Conservation (phyloP, 2,329 filamentous ascomycete species). For the Bipolaris oryzae region DNA sequence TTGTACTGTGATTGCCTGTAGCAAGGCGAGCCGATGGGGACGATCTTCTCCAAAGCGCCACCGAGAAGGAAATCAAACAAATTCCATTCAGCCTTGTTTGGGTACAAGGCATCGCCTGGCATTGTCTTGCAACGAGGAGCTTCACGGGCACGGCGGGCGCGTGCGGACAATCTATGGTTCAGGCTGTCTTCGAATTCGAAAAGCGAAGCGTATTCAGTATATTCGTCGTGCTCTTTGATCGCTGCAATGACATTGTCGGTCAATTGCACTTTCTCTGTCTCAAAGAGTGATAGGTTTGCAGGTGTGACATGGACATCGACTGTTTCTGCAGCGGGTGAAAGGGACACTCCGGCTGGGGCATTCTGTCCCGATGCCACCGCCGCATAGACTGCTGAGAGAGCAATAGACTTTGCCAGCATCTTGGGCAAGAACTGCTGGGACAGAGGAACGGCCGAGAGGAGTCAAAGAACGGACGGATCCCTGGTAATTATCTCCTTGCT, state of each 20-base stretch:
- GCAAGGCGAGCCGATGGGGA: slow-evolving; percentile 38
- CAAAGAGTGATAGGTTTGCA: slow-evolving; percentile 31
- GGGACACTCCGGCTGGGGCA: slow-evolving; percentile 22
- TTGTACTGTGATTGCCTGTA: slow-evolving; percentile 36
- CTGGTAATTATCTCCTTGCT: slow-evolving; percentile 7
- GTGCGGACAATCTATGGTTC: slow-evolving; percentile 14
- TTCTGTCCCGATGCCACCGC: slow-evolving; percentile 25
- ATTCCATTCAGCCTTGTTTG: slow-evolving; percentile 25
- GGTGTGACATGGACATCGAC: slow-evolving; percentile 24
- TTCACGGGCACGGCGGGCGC: slow-evolving; percentile 17
- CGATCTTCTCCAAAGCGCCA: slow-evolving; percentile 32
- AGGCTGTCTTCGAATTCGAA: slow-evolving; percentile 47
- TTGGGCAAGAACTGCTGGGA: slow-evolving; percentile 6
- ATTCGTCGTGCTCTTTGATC: slow-evolving; percentile 22
- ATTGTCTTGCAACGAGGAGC: slow-evolving; percentile 35
- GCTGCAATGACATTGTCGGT: slow-evolving; percentile 32
- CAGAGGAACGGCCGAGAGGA: background rate
- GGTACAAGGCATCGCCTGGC: slow-evolving; percentile 37
- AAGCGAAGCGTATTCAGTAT: slow-evolving; percentile 29
- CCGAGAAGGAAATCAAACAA: slow-evolving; percentile 33
- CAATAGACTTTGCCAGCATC: slow-evolving; percentile 26
- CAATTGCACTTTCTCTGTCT: slow-evolving; percentile 30
- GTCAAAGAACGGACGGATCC: background rate
- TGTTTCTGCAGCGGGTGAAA: slow-evolving; percentile 36
- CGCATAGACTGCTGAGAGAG: slow-evolving; percentile 21